Conservation (phyloP, 2,329 filamentous ascomycete genomes). For the Botryotinia calthae region DNA sequence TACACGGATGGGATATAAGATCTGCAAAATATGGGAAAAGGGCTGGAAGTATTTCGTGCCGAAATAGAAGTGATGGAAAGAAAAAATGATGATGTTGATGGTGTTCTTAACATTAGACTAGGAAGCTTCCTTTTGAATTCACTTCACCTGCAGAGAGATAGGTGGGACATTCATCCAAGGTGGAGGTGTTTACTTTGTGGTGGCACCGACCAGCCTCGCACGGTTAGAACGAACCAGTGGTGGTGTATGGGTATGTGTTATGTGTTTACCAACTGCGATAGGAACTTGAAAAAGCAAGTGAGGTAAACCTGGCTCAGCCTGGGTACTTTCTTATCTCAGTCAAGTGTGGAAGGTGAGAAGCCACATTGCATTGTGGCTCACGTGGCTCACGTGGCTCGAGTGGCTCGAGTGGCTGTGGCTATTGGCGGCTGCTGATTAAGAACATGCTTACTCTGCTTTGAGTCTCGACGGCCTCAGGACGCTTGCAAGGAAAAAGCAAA, state of each 20-base stretch:
- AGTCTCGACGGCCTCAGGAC: background rate
- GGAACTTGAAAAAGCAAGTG: background rate
- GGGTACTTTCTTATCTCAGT: background rate
- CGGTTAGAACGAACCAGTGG: too few relatives aligned
- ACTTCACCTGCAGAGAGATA: background rate
- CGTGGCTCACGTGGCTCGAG: background rate
- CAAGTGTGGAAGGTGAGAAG: background rate
- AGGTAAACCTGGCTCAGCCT: background rate
- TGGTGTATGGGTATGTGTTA: too few relatives aligned
- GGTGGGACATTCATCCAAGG: background rate
- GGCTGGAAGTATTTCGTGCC: background rate
- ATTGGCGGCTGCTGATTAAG: background rate
- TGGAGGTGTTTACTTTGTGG: background rate
- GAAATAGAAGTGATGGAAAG: background rate
- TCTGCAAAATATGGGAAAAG: background rate
- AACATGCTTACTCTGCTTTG: background rate
- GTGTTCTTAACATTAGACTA: slow-evolving; percentile 14
- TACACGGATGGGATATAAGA: slow-evolving; percentile 11
- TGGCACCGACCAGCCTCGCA: background rate
- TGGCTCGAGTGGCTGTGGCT: too few relatives aligned
- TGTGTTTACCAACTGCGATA: background rate
- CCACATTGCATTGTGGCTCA: too few relatives aligned
- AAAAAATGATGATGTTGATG: slow-evolving; percentile 6
- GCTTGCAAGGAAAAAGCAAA: background rate
- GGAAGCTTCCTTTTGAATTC: background rate